A percentile compares a stretch with the other conserved stretches of the same genome.
These are phyloP conservation scores for Furcasterigmium sp. DNA, from an alignment of 2,329 filamentous ascomycete genomes.

Conservation along the genomic window DNA sequence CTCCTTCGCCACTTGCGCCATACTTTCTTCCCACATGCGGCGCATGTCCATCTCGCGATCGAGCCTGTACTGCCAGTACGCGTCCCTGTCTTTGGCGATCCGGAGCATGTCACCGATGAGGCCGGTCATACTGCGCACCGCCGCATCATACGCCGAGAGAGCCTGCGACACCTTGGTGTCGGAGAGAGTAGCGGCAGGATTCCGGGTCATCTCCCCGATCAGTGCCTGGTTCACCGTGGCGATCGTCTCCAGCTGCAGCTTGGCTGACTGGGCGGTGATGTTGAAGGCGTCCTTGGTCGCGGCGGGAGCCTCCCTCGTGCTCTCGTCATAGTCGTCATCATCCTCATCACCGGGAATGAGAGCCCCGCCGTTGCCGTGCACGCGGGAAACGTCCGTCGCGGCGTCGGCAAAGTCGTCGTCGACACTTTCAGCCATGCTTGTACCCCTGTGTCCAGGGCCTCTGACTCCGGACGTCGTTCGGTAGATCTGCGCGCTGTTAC, in stretches of 20 bases:
- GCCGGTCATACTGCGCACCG: constrained; percentile 79
- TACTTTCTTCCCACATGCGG: constrained; percentile 97
- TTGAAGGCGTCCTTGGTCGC: constrained; percentile 90
- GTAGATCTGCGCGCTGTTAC: constrained; percentile 39
- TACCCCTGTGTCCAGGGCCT: constrained; percentile 26
- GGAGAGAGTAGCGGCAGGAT: constrained; percentile 66
- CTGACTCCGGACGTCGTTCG: constrained; percentile 31
- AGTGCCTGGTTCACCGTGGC: constrained; percentile 81
- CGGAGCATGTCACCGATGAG: constrained; percentile 82
- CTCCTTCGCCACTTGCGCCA: constrained; percentile 92
- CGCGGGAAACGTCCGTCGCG: constrained; percentile 31
- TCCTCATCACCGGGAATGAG: constrained; percentile 54
- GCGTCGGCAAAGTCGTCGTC: constrained; percentile 50
- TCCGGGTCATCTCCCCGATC: constrained; percentile 62
- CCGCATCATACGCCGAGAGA: constrained; percentile 79
- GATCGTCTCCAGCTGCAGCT: constrained; percentile 80
- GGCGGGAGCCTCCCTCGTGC: constrained; percentile 66
- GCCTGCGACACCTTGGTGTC: constrained; percentile 74
- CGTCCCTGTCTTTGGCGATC: constrained; percentile 89
- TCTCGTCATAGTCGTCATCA: constrained; percentile 70
- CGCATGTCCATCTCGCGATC: constrained; percentile 89
- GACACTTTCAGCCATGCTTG: constrained; percentile 42
- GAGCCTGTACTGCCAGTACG: constrained; percentile 93
- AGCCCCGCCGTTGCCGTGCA: constrained; percentile 26
- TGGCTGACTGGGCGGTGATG: constrained; percentile 93